Percentiles rank a stretch among this genome's conserved stretches.
Conservation (phyloP, 2,329 filamentous ascomycete species). For the Cadophora luteo-olivacea region DNA sequence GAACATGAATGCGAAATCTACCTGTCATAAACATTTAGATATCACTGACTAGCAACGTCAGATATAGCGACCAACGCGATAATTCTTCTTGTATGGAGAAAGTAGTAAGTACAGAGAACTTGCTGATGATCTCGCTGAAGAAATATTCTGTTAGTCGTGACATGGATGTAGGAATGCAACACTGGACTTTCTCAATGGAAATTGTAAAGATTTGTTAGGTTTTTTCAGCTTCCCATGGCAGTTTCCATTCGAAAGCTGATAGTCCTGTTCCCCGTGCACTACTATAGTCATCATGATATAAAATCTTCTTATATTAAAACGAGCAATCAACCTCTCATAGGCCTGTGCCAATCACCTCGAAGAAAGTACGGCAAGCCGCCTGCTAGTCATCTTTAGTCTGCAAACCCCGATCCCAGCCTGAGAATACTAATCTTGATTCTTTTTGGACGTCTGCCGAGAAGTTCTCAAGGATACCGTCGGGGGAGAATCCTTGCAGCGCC, state of each 20-base stretch:
- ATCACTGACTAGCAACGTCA: not conserved
- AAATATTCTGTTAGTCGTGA: not conserved
- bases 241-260: not conserved
- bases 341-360: not conserved
- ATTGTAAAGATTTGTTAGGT: not conserved
- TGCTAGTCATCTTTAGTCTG: not conserved
- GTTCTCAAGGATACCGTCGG: not conserved
- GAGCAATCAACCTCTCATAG: not conserved
- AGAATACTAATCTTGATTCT: not conserved
- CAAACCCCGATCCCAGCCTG: not conserved
- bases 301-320: not conserved
- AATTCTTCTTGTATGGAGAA: not conserved
- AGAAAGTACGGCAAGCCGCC: not conserved
- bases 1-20: not conserved
- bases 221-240: not conserved
- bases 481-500: not conserved
- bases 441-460: not conserved
- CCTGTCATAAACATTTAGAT: not conserved
- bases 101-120: too few relatives aligned
- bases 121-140: not conserved
- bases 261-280: not conserved
- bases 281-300: not conserved
- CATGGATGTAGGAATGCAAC: not conserved
- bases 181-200: not conserved
- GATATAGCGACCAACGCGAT: not conserved